Percentiles rank a stretch among this genome's conserved stretches.
These are phyloP conservation scores for Phytophthora hybrid DNA, from an alignment of 352 stramenopile genomes.

Conservation along the genomic window DNA sequence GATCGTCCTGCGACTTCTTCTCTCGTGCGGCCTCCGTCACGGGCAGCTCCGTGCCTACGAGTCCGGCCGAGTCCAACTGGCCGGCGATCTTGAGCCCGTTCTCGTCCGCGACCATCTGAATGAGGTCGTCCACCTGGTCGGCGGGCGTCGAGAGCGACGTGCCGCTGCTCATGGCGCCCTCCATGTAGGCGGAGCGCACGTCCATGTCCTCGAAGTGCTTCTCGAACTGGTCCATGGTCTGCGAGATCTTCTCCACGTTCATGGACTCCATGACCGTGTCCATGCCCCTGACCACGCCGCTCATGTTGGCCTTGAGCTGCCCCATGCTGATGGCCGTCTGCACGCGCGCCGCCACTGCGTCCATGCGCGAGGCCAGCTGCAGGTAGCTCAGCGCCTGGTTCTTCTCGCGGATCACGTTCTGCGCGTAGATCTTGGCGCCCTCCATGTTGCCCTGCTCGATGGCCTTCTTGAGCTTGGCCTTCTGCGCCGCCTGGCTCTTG, in stretches of 20 bases:
- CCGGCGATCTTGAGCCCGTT: constrained; percentile 96
- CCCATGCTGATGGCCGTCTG: constrained; percentile 98
- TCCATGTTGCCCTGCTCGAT: constrained; percentile 97
- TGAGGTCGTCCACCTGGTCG: constrained; percentile 97
- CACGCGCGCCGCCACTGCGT: constrained; percentile 95
- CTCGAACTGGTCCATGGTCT: constrained; percentile 99
- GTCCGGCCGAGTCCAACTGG: constrained; percentile 93
- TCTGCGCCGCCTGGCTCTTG: constrained; percentile 96
- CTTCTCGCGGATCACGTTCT: constrained; percentile 89
- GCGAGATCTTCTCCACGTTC: constrained; percentile 98
- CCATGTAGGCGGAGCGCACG: constrained; percentile 98
- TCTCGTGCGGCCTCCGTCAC: constrained; percentile 73
- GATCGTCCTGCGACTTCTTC: constrained; percentile 84
- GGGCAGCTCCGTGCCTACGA: constrained; percentile 80
- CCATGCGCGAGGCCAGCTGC: constrained; percentile 95
- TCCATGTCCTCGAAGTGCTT: constrained; percentile 99
- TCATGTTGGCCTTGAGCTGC: constrained; percentile 96
- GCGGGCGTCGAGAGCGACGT: constrained; percentile 96
- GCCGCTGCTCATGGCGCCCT: constrained; percentile 96
- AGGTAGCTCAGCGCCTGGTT: constrained; percentile 96
- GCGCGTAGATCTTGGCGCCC: constrained; percentile 97
- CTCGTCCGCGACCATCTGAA: constrained; percentile 98
- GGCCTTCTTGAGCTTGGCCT: constrained; percentile 97
- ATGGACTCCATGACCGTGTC: constrained; percentile 96
- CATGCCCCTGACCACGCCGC: constrained; percentile 97